Evolutionary conservation across 345 rosid genomes (phyloP).

Genomic region (Salix arbutifolia): DNA sequence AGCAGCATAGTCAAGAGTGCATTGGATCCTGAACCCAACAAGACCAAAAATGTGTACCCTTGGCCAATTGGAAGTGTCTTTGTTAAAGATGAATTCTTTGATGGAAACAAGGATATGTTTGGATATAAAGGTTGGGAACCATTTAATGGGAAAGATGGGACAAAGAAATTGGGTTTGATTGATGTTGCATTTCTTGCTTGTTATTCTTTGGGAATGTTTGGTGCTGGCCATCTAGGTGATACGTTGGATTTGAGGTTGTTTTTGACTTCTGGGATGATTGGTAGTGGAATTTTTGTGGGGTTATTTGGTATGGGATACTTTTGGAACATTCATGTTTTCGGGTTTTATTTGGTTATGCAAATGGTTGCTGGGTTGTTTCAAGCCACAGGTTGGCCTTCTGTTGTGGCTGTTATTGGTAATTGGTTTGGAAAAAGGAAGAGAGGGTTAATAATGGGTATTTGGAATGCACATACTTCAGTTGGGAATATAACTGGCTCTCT

Average conservation of each 20-base stretch:
- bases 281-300: slow-evolving; percentile 84
- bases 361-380: slow-evolving; percentile 90
- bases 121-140: slow-evolving; percentile 67
- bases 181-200: slow-evolving; percentile 88
- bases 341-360: slow-evolving; percentile 69
- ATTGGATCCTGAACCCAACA: slow-evolving; percentile 53
- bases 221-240: slow-evolving; percentile 92
- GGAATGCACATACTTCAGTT: slow-evolving; percentile 96
- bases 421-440: slow-evolving; percentile 92
- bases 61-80: slow-evolving; percentile 77
- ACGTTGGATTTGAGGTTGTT: slow-evolving; percentile 79
- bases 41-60: slow-evolving; percentile 18
- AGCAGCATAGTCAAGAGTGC: slow-evolving; percentile 93
- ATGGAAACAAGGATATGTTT: neutral
- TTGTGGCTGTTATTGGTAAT: slow-evolving; percentile 92
- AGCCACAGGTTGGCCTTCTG: slow-evolving; percentile 97
- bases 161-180: slow-evolving; percentile 79
- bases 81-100: slow-evolving; percentile 24
- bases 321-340: slow-evolving; percentile 65
- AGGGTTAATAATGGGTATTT: slow-evolving; percentile 93
- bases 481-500: slow-evolving; percentile 89
- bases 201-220: slow-evolving; percentile 80
- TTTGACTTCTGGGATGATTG: slow-evolving; percentile 77
- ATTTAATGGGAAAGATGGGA: slow-evolving; percentile 62
- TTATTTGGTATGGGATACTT: slow-evolving; percentile 91